phyloP scores from a whole-genome alignment of 192 early-diverging fungal genomes.

The Mortierella antarctica region DNA sequence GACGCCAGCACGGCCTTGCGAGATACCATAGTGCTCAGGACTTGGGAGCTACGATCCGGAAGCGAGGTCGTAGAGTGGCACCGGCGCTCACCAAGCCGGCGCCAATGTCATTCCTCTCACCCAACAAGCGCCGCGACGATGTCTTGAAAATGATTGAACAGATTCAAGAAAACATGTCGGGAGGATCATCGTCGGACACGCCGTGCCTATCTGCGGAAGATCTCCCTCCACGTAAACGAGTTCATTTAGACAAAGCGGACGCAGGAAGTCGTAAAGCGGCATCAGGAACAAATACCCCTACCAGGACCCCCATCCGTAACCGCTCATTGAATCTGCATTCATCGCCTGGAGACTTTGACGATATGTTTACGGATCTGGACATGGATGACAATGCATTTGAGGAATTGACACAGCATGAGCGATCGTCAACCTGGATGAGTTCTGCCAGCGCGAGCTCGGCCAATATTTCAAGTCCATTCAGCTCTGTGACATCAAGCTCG shows the following conservation, averaged over 20 bases:
- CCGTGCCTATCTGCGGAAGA: background rate
- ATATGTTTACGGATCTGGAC: constrained; percentile 31
- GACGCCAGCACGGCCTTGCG: background rate
- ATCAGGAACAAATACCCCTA: background rate
- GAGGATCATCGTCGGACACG: background rate
- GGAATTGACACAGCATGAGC: constrained; percentile 35
- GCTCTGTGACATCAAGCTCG: background rate
- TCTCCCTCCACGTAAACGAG: background rate
- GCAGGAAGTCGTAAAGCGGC: background rate
- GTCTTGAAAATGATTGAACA: constrained; percentile 46
- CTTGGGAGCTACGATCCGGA: background rate
- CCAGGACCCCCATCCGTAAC: constrained; percentile 1
- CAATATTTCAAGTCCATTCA: background rate
- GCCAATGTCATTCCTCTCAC: background rate
- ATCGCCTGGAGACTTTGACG: constrained; percentile 38
- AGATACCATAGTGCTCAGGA: constrained; percentile 11
- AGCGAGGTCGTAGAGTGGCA: constrained; percentile 8
- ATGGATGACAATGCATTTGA: constrained; percentile 35
- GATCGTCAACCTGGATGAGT: constrained; percentile 3
- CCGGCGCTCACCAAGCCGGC: background rate
- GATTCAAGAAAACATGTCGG: constrained; percentile 27
- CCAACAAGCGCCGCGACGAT: constrained; percentile 20
- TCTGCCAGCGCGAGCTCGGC: background rate
- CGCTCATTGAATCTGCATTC: background rate
- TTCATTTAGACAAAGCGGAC: background rate